Conservation (phyloP, 129 eudicot genomes). For the Sambucus nigra region DNA sequence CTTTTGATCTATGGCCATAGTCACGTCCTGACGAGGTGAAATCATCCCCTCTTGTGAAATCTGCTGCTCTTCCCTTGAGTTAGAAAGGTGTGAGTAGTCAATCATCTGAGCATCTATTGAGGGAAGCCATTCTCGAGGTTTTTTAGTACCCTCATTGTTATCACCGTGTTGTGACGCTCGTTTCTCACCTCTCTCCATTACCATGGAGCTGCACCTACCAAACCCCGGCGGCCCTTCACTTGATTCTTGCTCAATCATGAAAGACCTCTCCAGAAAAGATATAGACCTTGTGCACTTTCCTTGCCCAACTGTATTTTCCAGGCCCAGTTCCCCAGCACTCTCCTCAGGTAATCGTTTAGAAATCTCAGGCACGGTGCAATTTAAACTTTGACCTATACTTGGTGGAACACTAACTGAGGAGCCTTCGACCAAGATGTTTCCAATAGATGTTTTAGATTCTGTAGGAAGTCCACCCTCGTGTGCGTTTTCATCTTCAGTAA, state of each 20-base stretch:
- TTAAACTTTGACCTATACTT: conserved; percentile 24
- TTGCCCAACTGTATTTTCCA: conserved; percentile 22
- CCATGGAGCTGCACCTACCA: conserved; percentile 33
- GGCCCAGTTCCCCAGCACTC: conserved; percentile 18
- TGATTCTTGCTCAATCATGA: conserved; percentile 31
- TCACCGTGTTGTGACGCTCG: conserved; percentile 34
- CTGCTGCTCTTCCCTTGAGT: conserved; percentile 23
- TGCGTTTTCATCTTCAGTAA: conserved; percentile 24
- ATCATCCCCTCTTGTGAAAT: conserved; percentile 19
- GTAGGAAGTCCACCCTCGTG: conserved; percentile 18
- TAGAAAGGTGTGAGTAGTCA: conserved; percentile 28
- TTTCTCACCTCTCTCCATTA: conserved; percentile 44
- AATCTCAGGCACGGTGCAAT: conserved; percentile 12
- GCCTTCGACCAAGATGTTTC: conserved; percentile 19
- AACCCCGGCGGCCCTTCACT: conserved; percentile 29
- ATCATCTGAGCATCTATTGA: conserved; percentile 20
- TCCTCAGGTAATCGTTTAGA: conserved; percentile 20
- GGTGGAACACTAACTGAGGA: conserved; percentile 21
- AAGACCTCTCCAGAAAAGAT: conserved; percentile 38
- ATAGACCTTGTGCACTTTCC: conserved; percentile 25
- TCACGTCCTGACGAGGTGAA: conserved; percentile 14
- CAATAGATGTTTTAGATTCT: conserved; percentile 20
- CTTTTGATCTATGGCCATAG: conserved; percentile 19
- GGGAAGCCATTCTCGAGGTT: conserved; percentile 40
- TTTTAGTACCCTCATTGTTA: conserved; percentile 34